Conservation (phyloP, 148 eudicot genomes). For the Drosera capensis region DNA sequence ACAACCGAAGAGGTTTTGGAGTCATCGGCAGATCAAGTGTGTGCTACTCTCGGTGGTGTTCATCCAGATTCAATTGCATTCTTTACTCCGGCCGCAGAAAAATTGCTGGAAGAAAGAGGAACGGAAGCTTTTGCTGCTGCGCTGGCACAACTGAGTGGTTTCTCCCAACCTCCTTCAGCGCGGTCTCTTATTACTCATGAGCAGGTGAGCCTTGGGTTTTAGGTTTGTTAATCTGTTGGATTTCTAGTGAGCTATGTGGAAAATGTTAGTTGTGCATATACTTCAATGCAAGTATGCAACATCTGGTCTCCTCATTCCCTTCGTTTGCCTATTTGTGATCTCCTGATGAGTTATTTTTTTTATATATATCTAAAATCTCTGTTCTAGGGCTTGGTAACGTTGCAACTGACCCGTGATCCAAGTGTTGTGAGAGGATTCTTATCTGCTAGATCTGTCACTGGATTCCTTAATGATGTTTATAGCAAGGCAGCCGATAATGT, state of each 20-base stretch:
- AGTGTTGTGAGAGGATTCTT: slow-evolving; percentile 51
- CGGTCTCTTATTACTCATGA: slow-evolving; percentile 85
- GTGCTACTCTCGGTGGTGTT: slow-evolving; percentile 72
- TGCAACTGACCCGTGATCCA: slow-evolving; percentile 74
- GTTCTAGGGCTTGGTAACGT: slow-evolving; percentile 74
- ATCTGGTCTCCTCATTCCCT: too few relatives aligned
- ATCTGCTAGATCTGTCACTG: slow-evolving; percentile 83
- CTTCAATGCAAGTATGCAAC: too few relatives aligned
- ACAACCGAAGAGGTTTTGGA: slow-evolving; percentile 64
- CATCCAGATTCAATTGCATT: slow-evolving; percentile 73
- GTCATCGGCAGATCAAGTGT: slow-evolving; percentile 78
- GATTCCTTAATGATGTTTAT: slow-evolving; percentile 77
- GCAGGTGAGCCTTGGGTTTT: too few relatives aligned
- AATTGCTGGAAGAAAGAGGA: slow-evolving; percentile 61
- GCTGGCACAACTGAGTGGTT: slow-evolving; percentile 89
- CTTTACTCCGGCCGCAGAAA: slow-evolving; percentile 85
- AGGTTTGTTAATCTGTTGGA: too few relatives aligned
- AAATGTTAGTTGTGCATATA: too few relatives aligned
- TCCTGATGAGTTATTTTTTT: too few relatives aligned
- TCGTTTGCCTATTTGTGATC: too few relatives aligned
- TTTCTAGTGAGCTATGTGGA: too few relatives aligned
- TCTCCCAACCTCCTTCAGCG: slow-evolving; percentile 86
- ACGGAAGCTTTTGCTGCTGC: slow-evolving; percentile 89
- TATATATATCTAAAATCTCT: slow-evolving; percentile 11
- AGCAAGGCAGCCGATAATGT: slow-evolving; percentile 80